These are phyloP conservation scores for Cyanophora paradoxa DNA, from an alignment of 78 protist species.

Conservation along the genomic window DNA sequence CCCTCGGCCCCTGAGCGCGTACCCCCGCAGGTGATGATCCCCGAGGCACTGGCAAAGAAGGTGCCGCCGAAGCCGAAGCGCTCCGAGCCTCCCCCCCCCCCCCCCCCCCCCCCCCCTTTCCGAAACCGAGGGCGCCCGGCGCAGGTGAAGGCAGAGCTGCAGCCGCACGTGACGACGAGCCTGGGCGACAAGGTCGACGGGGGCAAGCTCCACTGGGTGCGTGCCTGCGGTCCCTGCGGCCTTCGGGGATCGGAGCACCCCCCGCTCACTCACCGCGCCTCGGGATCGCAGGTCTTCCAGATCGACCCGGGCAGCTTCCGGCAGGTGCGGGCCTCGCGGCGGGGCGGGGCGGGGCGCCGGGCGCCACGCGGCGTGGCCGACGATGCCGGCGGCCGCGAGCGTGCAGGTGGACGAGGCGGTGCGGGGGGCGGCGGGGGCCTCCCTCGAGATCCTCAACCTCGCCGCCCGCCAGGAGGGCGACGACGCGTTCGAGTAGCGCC, in stretches of 20 bases:
- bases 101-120: not conserved
- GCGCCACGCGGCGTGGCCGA: constrained; percentile 37
- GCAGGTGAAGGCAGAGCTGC: not conserved
- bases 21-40: constrained; percentile 14
- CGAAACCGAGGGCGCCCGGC: not conserved
- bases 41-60: not conserved
- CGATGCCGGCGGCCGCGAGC: constrained; percentile 1
- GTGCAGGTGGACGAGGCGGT: constrained; percentile 35
- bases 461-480: constrained; percentile 60
- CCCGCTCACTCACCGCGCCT: too few relatives aligned
- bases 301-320: constrained; percentile 14
- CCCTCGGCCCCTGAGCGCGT: constrained; percentile 27
- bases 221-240: too few relatives aligned
- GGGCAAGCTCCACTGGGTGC: not conserved
- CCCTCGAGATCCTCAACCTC: constrained; percentile 42
- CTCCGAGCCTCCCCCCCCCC: too few relatives aligned
- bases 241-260: too few relatives aligned
- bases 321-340: constrained; percentile 23
- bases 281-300: not conserved
- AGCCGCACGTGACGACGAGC: not conserved
- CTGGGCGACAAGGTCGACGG: not conserved
- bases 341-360: constrained; percentile 10
- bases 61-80: not conserved
- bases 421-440: constrained; percentile 10
- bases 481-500: not conserved